Conservation (phyloP, 257 asterid species). For the Handroanthus guayacan region DNA sequence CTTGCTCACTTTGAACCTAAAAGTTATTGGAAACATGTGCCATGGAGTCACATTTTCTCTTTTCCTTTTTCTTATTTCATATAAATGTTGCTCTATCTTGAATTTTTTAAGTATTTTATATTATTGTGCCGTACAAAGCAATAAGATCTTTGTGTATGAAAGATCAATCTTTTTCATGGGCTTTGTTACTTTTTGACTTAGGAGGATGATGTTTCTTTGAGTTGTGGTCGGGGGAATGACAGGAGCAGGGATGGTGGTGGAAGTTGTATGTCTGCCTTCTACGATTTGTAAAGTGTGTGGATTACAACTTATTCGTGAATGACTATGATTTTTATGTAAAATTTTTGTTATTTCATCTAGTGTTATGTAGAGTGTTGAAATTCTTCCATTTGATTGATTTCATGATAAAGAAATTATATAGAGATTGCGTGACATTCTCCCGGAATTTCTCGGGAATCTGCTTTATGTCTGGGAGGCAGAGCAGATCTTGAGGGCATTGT, state of each 20-base stretch:
- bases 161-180: not conserved
- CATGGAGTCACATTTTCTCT: constrained; percentile 1
- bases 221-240: not conserved
- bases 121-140: not conserved
- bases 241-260: not conserved
- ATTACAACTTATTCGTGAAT: not conserved
- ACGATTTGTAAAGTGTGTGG: constrained; percentile 2
- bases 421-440: constrained; percentile 7
- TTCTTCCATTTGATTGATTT: constrained; percentile 19
- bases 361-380: not conserved
- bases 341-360: not conserved
- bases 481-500: not conserved
- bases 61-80: constrained; percentile 2
- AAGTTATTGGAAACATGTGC: constrained; percentile 2
- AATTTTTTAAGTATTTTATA: not conserved
- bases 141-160: not conserved
- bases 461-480: not conserved
- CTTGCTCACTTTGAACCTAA: constrained; percentile 11
- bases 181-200: not conserved
- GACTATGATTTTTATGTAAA: not conserved
- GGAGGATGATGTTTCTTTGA: constrained; percentile 1
- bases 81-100: constrained; percentile 16
- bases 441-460: not conserved
- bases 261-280: not conserved
- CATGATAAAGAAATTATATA: not conserved